Evolutionary conservation across 2,329 filamentous ascomycete species (phyloP), one percentile per base, ranked within the genome.

Genomic region (Pseudogymnoascus sp.): DNA sequence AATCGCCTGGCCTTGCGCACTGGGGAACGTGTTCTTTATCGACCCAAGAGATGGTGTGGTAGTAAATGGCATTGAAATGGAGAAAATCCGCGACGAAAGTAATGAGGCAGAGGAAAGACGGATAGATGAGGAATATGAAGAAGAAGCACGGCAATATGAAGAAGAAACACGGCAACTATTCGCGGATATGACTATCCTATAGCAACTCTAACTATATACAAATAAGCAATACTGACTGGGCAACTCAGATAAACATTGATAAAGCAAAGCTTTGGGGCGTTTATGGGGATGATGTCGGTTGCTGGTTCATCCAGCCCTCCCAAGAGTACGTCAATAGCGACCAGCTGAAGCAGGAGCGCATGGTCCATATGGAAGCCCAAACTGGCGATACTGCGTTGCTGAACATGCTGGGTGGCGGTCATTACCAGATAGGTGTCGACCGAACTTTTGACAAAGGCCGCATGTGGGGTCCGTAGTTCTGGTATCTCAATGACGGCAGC

Each of bases 381-480:
- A 81, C 79, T 0, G 80, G 80, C 4, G 80, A 83, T 64, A 75
- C 76, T 0, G 80, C 83, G 2, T 78, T 82, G 65, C 72, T 83
- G 38, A 83, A 83, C 69, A 81, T 83, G 78, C 75, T 83, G 31
- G 80, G 83, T 66, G 80, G 80, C 36, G 82, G 80, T 0, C 78
- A 80, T 67, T 80, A 78, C 67, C 72, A 74, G 66, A 74, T 74
- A 4, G 71, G 69, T 1, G 72, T 73, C 38, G 69, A 66, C 21
- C 76, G 78, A 57, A 71, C 69, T 1, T 75, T 76, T 65, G 67
- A 73, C 36, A 68, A 75, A 10, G 76, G 74, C 2, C 78, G 78
- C 70, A 74, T 74, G 21, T 78, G 76, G 73, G 77, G 77, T 0
- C 77, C 77, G 1, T 79, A 77, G 77, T 69, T 78, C 6, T 77